These are phyloP conservation scores for Starmera dryadoides DNA, from an alignment of 805 yeast genomes.

Conservation along the genomic window DNA sequence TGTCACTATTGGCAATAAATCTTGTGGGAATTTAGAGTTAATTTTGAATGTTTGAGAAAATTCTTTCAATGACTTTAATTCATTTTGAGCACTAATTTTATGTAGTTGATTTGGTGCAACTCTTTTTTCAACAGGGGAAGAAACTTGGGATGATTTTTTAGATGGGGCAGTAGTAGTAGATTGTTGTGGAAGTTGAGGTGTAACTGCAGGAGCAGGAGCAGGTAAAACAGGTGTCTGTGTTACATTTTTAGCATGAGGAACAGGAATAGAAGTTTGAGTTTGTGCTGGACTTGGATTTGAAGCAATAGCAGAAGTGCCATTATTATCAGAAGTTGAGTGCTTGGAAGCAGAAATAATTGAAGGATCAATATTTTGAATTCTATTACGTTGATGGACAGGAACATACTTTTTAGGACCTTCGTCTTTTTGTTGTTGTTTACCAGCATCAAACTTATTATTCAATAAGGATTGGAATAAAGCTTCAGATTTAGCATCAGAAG, in stretches of 20 bases:
- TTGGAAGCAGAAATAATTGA: conserved; percentile 52
- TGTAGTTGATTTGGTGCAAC: conserved; percentile 10
- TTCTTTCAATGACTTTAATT: conserved; percentile 62
- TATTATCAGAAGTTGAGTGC: neutral
- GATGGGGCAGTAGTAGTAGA: conserved; percentile 8
- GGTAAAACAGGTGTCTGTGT: too few species aligned
- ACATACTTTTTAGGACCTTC: conserved; percentile 36
- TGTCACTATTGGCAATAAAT: conserved; percentile 61
- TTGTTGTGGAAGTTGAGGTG: neutral
- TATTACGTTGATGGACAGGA: conserved; percentile 52
- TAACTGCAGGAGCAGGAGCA: conserved; percentile 19
- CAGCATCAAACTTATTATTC: conserved; percentile 36
- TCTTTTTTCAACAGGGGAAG: conserved; percentile 1
- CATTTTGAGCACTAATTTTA: conserved; percentile 47
- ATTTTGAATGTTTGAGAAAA: conserved; percentile 80
- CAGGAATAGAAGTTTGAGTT: conserved; percentile 2
- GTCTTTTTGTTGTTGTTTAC: conserved; percentile 15
- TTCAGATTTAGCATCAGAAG: conserved; percentile 7
- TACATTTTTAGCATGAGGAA: too few species aligned
- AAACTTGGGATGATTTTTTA: conserved; percentile 5
- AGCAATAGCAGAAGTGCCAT: too few species aligned
- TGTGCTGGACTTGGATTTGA: conserved; percentile 1
- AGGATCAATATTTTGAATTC: conserved; percentile 44
- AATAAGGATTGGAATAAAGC: conserved; percentile 21
- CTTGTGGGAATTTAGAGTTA: conserved; percentile 41